Conservation (phyloP, 2,329 filamentous ascomycete species). For the Ophiosphaerella korrae region DNA sequence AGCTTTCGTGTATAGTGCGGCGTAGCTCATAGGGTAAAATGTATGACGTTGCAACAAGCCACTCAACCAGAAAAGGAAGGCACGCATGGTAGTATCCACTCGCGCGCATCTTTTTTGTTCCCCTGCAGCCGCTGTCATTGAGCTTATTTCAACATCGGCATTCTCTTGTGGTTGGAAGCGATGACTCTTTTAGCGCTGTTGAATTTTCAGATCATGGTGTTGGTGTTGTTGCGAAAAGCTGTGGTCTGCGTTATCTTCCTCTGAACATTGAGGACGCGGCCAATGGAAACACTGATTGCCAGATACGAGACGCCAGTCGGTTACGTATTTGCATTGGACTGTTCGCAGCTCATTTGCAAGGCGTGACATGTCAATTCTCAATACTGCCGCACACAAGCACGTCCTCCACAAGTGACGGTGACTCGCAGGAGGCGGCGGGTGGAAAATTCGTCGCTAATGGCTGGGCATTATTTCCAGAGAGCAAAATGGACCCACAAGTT, state of each 20-base stretch:
- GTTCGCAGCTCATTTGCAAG: too few species aligned
- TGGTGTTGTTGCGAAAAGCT: neutral
- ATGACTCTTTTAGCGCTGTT: neutral
- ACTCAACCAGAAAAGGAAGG: constrained; percentile 26
- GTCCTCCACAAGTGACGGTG: neutral
- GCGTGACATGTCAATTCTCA: too few species aligned
- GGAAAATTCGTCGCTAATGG: constrained; percentile 10
- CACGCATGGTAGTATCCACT: constrained; percentile 24
- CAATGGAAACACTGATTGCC: neutral
- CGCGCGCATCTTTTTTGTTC: constrained; percentile 20
- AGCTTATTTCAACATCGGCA: constrained; percentile 27
- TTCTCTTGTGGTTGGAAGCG: neutral
- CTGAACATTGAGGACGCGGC: too few species aligned
- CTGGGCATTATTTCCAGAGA: constrained; percentile 8
- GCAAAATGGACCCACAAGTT: constrained; percentile 1
- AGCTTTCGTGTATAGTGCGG: neutral
- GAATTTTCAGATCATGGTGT: neutral
- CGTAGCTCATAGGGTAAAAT: neutral
- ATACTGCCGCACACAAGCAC: too few species aligned
- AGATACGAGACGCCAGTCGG: too few species aligned
- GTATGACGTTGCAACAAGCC: constrained; percentile 5
- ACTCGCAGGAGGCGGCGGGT: constrained; percentile 10
- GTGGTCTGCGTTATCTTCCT: too few species aligned
- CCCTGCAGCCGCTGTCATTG: constrained; percentile 27
- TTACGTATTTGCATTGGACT: too few species aligned